phyloP scores from a whole-genome alignment of 441 rosid genomes.

The Omphalea diandra region DNA sequence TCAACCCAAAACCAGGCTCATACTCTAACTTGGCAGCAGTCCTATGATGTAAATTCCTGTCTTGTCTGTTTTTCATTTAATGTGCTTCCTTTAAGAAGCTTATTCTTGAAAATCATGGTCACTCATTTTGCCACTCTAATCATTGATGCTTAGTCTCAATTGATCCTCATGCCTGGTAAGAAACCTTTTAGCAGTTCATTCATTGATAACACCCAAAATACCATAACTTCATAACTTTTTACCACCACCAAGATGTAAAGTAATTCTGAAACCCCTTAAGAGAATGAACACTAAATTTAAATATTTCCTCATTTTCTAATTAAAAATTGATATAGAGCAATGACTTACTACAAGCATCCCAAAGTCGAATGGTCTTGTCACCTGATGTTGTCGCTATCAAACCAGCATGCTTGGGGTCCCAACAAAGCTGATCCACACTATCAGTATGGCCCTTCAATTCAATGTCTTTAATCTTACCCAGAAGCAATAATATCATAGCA shows the following conservation, averaged over 20 bases:
- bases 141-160: background rate
- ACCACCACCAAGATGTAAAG: background rate
- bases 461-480: conserved; percentile 84
- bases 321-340: background rate
- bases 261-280: background rate
- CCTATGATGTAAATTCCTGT: background rate
- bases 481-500: conserved; percentile 20
- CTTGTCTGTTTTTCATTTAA: background rate
- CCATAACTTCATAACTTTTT: background rate
- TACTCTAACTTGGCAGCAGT: too few species aligned
- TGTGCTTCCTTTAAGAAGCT: background rate
- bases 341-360: conserved; percentile 95
- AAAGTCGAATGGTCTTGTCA: conserved; percentile 90
- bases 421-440: conserved; percentile 97
- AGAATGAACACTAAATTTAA: background rate
- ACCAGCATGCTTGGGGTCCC: conserved; percentile 96
- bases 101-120: background rate
- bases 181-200: background rate
- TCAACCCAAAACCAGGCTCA: too few species aligned
- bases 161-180: background rate
- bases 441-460: conserved; percentile 94
- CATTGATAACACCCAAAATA: background rate
- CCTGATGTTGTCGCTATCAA: conserved; percentile 95
- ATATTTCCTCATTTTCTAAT: background rate
- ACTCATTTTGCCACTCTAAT: background rate